Evolutionary conservation across 352 stramenopile species (phyloP), one percentile per base, ranked within the genome.

Genomic region (Phytophthora aleatoria): DNA sequence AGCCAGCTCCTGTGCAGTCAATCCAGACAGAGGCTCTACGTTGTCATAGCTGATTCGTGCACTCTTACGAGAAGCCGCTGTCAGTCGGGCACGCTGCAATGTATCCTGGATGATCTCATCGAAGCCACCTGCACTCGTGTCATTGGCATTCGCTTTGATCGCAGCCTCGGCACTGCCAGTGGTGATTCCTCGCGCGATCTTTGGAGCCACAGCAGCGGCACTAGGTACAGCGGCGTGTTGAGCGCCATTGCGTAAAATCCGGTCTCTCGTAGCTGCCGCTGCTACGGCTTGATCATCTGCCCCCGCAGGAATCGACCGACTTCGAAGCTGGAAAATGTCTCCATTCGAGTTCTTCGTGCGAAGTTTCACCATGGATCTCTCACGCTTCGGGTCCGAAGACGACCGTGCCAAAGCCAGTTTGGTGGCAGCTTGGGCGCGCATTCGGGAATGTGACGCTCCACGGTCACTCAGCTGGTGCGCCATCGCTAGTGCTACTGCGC

Each of bases 31-130:
- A 3, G 87, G 87, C 36, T 91, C 81, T 7, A 91, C 67, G 44
- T 91, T 92, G 59, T 92, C 85, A 50, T 91, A 94, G n/a, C 81
- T 90, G 2, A 77, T 89, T 3, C 80, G 78, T 1, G 83, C 83
- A 48, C 81, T 94, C 57, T 77, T 89, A 8, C 80, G 78, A 3
- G 77, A 83, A 2, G 71, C 63, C 7, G 81, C 74, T 7, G 76
- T 90, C 9, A 81, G 61, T 35, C 81, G 57, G 6, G 79, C 78
- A 26, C 82, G 81, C 50, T 90, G 79, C 20, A 94, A 73, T n/a
- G 83, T 87, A 48, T 90, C 80, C n/a, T 91, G 73, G 28, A 91
- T 85, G 30, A 86, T 72, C 8, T 86, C 80, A 64, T 90, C 77
- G 3, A 87, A 62, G 3, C 67, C 67, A 24, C 49, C 45, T 27